Percentiles rank a stretch among this genome's conserved stretches.
These are phyloP conservation scores for Neostapfia colusana DNA, from an alignment of 176 grass and related monocot genomes.

Conservation along the genomic window DNA sequence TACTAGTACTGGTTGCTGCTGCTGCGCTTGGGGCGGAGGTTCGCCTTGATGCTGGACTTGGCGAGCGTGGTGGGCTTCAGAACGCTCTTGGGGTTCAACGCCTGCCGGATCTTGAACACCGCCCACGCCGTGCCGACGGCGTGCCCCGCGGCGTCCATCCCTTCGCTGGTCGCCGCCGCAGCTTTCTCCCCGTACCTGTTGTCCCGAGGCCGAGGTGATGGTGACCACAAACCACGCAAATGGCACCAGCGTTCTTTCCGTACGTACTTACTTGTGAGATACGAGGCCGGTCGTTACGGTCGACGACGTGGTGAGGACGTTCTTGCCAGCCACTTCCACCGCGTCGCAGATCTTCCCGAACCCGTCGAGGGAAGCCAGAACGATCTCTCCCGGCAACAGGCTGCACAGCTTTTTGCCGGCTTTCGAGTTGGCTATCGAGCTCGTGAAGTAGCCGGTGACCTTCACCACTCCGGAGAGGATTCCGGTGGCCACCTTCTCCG, in stretches of 20 bases:
- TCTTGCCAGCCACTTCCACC: constrained; percentile 77
- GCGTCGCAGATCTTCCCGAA: constrained; percentile 83
- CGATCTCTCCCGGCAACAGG: constrained; percentile 67
- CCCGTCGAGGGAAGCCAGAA: constrained; percentile 91
- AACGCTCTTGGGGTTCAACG: constrained; percentile 68
- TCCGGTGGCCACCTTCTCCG: constrained; percentile 78
- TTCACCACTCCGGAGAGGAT: constrained; percentile 74
- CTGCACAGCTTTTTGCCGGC: constrained; percentile 73
- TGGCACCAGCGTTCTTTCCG: no score
- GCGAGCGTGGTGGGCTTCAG: constrained; percentile 57
- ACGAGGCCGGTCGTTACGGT: constrained; percentile 78
- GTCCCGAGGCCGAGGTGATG: no score
- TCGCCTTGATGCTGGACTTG: constrained; percentile 50
- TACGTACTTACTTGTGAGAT: constrained; percentile 57
- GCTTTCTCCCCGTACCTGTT: constrained; percentile 89
- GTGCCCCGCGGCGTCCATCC: constrained; percentile 67
- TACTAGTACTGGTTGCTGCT: no score
- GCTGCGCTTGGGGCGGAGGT: constrained; percentile 12
- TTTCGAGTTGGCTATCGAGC: constrained; percentile 71
- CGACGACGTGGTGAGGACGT: constrained; percentile 84
- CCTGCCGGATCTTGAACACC: constrained; percentile 81
- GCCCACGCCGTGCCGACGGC: constrained; percentile 67
- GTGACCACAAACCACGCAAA: no score
- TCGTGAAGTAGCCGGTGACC: constrained; percentile 67
- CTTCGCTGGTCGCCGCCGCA: constrained; percentile 57